These are phyloP conservation scores for Cytospora mali DNA, from an alignment of 2,329 filamentous ascomycete species.

Conservation along the genomic window DNA sequence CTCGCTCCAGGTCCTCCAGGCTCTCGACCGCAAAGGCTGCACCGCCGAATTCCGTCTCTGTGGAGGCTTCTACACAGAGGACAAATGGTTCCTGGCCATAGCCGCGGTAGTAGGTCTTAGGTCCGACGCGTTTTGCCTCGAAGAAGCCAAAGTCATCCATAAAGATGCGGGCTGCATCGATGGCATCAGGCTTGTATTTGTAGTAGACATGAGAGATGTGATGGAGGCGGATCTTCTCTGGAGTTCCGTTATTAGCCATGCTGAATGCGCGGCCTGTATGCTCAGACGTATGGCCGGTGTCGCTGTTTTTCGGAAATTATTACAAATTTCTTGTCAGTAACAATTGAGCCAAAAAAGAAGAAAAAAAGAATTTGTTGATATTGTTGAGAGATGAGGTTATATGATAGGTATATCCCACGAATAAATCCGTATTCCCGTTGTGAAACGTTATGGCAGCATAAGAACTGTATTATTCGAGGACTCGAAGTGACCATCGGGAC, in stretches of 20 bases:
- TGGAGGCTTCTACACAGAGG: slow-evolving; percentile 54
- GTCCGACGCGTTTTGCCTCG: slow-evolving; percentile 41
- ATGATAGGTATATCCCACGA: not conserved
- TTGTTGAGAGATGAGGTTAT: not conserved
- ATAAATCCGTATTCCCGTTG: not conserved
- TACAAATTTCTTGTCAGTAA: not conserved
- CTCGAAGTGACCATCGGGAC: not conserved
- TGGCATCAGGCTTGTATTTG: slow-evolving; percentile 51
- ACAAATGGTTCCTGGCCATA: slow-evolving; percentile 64
- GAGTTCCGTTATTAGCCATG: slow-evolving; percentile 29
- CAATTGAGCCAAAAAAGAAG: not conserved
- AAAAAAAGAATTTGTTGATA: not conserved
- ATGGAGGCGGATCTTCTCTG: slow-evolving; percentile 41
- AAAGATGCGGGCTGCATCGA: slow-evolving; percentile 46
- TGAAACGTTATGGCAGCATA: not conserved
- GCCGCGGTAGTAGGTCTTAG: slow-evolving; percentile 60
- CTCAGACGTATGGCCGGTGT: too few relatives aligned
- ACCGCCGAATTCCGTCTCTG: slow-evolving; percentile 56
- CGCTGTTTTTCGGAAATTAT: not conserved
- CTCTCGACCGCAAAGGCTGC: slow-evolving; percentile 60
- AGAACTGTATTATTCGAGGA: not conserved
- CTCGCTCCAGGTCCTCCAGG: slow-evolving; percentile 56
- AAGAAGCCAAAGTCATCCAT: slow-evolving; percentile 53
- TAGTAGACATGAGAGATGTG: slow-evolving; percentile 52
- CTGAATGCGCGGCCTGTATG: slow-evolving; percentile 21